Conservation (phyloP, 345 rosid species). For the Eucalyptus urophylla region DNA sequence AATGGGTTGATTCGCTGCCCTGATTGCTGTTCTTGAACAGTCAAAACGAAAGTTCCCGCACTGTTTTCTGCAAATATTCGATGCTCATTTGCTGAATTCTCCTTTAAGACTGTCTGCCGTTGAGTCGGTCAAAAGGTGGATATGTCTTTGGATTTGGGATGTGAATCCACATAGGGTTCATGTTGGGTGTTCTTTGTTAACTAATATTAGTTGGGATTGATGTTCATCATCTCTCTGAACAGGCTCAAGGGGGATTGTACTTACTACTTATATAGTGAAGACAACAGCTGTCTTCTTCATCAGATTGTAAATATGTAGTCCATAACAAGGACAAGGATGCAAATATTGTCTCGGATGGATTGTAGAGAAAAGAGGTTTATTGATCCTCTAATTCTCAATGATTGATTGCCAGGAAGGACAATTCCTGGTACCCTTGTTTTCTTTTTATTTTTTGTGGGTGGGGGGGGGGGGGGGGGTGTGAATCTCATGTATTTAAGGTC, state of each 20-base stretch:
- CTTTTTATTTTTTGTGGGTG: background rate
- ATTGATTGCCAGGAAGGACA: background rate
- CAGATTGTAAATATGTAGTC: background rate
- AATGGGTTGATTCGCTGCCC: slow-evolving; percentile 85
- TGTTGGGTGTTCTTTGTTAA: background rate
- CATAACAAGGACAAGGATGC: background rate
- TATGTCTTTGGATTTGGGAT: background rate
- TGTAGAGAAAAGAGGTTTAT: background rate
- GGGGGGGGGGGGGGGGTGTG: no score
- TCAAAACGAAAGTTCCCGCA: background rate
- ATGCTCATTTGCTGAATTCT: background rate
- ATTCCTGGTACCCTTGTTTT: background rate
- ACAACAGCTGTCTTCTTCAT: background rate
- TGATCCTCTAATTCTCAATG: background rate
- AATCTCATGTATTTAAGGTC: background rate
- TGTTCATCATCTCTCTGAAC: background rate
- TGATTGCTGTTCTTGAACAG: slow-evolving; percentile 39
- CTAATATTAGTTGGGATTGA: background rate
- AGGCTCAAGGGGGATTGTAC: background rate
- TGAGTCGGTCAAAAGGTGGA: background rate
- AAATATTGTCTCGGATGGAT: background rate
- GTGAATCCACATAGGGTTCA: background rate
- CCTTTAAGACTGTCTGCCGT: background rate
- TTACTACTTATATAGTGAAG: background rate
- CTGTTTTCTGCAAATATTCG: background rate